Evolutionary conservation across 805 yeast genomes (phyloP), one percentile per base, ranked within the genome.

Genomic region (Starmera dryadoides): DNA sequence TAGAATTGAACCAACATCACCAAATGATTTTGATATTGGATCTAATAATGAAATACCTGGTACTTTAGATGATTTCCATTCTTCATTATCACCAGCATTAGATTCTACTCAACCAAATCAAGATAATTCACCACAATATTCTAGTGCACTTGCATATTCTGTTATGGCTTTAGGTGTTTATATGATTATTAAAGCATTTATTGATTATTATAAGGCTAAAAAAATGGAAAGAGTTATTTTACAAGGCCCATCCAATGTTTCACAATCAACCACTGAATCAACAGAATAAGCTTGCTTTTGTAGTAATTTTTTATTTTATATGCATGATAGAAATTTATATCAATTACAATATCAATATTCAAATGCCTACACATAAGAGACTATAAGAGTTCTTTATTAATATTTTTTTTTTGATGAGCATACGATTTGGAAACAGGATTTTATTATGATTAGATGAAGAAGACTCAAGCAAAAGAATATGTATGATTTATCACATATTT

Each of bases 171-270:
- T 84, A 34, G 98, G 98, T 2, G 54, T 73, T 2, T 69, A 81
- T 40, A 67, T 91, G 4, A 62, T 81, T 10, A 41, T 78, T 15
- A 84, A 81, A 53, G 78, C 95, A 11, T 45, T 84, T n/a, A 61
- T 71, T 34, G 93, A 84, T 55, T 91, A 81, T 57, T 69, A 71
- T 46, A 69, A 78, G 45, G 93, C 91, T n/a, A 79, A 82, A 55
- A 75, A 74, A 52, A 79, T 80, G 77, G 96, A 89, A 56, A 64
- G 62, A 42, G 71, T 66, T 18, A 81, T 86, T 22, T 57, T 77
- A 46, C 63, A 68, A 17, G 75, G 79, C 15, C 69, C 69, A 15
- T 30, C 55, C 8, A 40, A 36, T 22, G 31, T 29, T 6, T 8
- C 25, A 8, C 25, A 22, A 22, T 8, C 25, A 22, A 22, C 25